Conservation (phyloP, 2,329 filamentous ascomycete genomes). For the Neobulgaria alba region DNA sequence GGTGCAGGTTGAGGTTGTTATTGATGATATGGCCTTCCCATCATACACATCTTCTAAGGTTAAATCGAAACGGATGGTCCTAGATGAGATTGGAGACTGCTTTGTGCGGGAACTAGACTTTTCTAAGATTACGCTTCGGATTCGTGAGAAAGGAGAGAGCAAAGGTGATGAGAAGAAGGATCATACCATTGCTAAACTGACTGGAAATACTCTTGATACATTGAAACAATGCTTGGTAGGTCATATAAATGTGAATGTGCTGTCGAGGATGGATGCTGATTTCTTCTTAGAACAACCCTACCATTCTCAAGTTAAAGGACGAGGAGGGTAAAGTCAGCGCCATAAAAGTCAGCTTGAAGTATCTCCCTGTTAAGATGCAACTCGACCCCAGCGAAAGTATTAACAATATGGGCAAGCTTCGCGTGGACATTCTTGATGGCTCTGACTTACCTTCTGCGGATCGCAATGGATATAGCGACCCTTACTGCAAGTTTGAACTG, state of each 20-base stretch:
- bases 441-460: conserved; percentile 86
- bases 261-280: conserved; percentile 8
- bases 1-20: conserved; percentile 75
- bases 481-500: conserved; percentile 89
- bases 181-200: conserved; percentile 70
- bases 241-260: conserved; percentile 18
- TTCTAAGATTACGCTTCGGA: conserved; percentile 80
- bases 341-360: conserved; percentile 87
- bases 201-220: conserved; percentile 77
- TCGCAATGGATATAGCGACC: conserved; percentile 93
- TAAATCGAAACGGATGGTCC: conserved; percentile 57
- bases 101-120: conserved; percentile 97
- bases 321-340: conserved; percentile 68
- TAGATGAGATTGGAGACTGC: conserved; percentile 91
- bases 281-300: conserved; percentile 71
- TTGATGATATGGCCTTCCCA: conserved; percentile 91
- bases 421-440: conserved; percentile 87
- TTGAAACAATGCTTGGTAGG: conserved; percentile 78
- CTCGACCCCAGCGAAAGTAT: conserved; percentile 94
- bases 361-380: conserved; percentile 87
- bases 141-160: conserved; percentile 71
- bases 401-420: conserved; percentile 95
- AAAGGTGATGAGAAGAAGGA: conserved; percentile 56
- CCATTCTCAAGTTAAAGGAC: conserved; percentile 69
- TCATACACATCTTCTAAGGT: conserved; percentile 77